Conservation (phyloP, 2,329 filamentous ascomycete species). For the Stemphylium vesicarium region DNA sequence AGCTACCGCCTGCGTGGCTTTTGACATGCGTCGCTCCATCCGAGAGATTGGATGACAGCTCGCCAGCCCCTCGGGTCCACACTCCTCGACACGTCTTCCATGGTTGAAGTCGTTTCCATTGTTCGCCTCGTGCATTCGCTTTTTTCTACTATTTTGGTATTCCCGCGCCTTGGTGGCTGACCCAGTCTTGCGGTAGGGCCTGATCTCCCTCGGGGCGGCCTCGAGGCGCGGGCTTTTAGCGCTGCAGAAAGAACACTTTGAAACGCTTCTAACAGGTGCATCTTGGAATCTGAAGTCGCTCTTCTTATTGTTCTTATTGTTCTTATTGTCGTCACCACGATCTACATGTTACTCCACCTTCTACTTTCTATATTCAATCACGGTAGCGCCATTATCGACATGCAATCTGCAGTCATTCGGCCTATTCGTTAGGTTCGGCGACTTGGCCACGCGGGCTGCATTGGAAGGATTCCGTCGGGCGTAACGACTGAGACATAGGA, state of each 20-base stretch:
- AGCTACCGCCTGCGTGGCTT: constrained; percentile 10
- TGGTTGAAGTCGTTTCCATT: background rate
- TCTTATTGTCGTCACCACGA: background rate
- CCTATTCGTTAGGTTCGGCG: constrained; percentile 7
- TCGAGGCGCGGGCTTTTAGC: too few relatives aligned
- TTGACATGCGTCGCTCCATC: constrained; percentile 9
- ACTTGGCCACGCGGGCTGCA: constrained; percentile 10
- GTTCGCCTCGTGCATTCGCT: background rate
- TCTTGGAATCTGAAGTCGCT: background rate
- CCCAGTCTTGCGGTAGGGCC: background rate
- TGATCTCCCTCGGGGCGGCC: background rate
- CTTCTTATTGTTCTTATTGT: background rate
- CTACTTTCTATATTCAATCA: too few relatives aligned
- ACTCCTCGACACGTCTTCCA: constrained; percentile 8
- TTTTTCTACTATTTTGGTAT: background rate
- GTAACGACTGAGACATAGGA: constrained; percentile 14
- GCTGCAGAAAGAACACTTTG: background rate
- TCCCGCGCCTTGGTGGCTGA: background rate
- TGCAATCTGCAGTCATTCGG: background rate
- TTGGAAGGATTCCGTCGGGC: constrained; percentile 17
- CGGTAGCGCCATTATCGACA: background rate
- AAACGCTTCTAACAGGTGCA: background rate
- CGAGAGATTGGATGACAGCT: constrained; percentile 11
- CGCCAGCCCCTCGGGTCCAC: constrained; percentile 14
- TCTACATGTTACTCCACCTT: background rate